Evolutionary conservation across 2,329 filamentous ascomycete genomes (phyloP), one percentile per base, ranked within the genome.

Genomic region (Colletotrichum coccodes): DNA sequence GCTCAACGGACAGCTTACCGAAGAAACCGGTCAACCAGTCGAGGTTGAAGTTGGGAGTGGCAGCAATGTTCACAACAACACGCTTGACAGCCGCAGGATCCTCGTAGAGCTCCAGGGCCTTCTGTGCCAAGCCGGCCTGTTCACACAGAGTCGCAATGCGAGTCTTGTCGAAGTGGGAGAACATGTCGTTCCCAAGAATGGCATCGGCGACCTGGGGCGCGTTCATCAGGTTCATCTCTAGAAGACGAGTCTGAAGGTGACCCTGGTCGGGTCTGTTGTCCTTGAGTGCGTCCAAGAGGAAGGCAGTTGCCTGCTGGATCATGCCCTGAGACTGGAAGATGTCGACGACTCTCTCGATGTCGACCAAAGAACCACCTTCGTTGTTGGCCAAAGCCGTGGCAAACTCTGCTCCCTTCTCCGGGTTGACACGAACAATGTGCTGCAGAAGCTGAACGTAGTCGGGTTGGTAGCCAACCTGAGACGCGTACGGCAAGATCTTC

Each of bases 301-400:
- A 99, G n/a, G 95, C 95, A 3, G 97, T 99, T 8, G 95, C 95
- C 81, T 97, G 94, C 79, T 98, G 97, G 57, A 98, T 89, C 94
- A 98, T 96, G 76, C 94, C 95, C 81, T 99, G 96, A 11, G 95
- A 95, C 81, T 98, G 92, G 91, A 99, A 99, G 68, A 99, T 94
- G 79, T 99, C 96, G 56, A 98, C 94, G 28, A 98, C 95, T 53
- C 95, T 94, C 78, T 97, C 94, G 65, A 98, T 90, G 75, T 98
- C 96, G 73, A 99, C 91, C 68, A 98, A 84, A 28, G 95, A 91
- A 30, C 94, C 95, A 69, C 91, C 90, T 77, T 97, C 94, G 74
- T 96, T 91, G 79, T 96, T 97, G 49, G 94, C 95, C 70, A 99
- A 88, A 72, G 93, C 90, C n/a, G 92, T 93, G 26, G 96, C 97